These are phyloP conservation scores for Epichloe sp. DNA, from an alignment of 2,329 filamentous ascomycete genomes.

Conservation along the genomic window DNA sequence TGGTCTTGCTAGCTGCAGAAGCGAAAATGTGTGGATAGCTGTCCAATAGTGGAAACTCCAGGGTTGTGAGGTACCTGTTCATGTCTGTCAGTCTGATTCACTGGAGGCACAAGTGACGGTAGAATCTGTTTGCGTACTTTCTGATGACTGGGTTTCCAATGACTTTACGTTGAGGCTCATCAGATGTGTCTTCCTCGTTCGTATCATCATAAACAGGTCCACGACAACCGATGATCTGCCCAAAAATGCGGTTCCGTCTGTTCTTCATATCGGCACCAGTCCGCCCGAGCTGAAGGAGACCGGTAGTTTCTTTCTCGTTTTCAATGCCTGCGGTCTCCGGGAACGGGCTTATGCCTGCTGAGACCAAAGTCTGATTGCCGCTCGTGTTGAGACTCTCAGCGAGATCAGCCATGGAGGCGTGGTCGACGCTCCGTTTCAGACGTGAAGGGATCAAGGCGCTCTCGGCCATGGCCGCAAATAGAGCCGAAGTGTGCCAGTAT, in stretches of 20 bases:
- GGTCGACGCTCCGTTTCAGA: conserved; percentile 35
- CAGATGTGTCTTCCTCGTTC: conserved; percentile 2
- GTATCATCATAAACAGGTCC: conserved; percentile 6
- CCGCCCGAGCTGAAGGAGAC: conserved; percentile 18
- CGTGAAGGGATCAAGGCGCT: conserved; percentile 66
- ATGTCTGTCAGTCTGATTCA: not conserved
- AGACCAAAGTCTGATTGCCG: conserved; percentile 68
- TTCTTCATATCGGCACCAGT: conserved; percentile 1
- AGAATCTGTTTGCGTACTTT: conserved; percentile 10
- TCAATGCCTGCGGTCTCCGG: conserved; percentile 16
- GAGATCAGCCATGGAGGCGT: conserved; percentile 43
- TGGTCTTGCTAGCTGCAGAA: conserved; percentile 20
- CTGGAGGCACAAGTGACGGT: not conserved
- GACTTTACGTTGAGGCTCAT: conserved; percentile 9
- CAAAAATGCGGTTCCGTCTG: conserved; percentile 16
- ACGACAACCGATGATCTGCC: conserved; percentile 14
- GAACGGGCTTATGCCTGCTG: conserved; percentile 53
- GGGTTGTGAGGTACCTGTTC: conserved; percentile 4
- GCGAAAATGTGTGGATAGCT: conserved; percentile 72
- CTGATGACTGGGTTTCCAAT: conserved; percentile 16
- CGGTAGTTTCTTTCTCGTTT: conserved; percentile 17
- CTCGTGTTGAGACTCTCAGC: conserved; percentile 57
- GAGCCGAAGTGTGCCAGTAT: conserved; percentile 66
- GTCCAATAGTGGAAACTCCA: conserved; percentile 50
- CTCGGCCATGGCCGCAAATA: conserved; percentile 67